These are phyloP conservation scores for Backusella westeae DNA, from an alignment of 192 early-diverging fungal genomes.

Conservation along the genomic window DNA sequence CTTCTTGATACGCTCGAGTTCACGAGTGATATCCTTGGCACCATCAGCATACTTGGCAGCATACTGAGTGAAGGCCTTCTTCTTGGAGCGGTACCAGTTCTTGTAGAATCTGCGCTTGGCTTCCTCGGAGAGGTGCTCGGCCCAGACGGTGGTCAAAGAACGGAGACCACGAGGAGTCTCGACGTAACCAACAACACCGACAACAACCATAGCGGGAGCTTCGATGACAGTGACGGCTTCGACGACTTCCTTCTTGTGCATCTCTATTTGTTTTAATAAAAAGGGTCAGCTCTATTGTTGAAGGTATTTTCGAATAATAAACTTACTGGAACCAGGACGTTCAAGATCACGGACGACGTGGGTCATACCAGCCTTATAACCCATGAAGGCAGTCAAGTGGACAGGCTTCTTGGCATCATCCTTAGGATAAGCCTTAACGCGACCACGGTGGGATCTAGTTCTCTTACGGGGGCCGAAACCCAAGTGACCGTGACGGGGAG, in stretches of 20 bases:
- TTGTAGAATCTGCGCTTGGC: too few species aligned
- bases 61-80: conserved; percentile 99
- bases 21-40: conserved; percentile 84
- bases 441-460: conserved; percentile 90
- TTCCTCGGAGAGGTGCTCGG: too few species aligned
- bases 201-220: conserved; percentile 94
- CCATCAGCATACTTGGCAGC: conserved; percentile 94
- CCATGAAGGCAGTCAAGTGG: conserved; percentile 98
- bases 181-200: conserved; percentile 99
- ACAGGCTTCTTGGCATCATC: conserved; percentile 96
- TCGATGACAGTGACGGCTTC: conserved; percentile 99
- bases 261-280: conserved; percentile 49
- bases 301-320: background rate
- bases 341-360: conserved; percentile 99
- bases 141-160: too few species aligned
- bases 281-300: background rate
- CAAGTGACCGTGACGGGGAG: conserved; percentile 89
- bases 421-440: conserved; percentile 99
- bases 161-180: conserved; percentile 98
- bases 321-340: conserved; percentile 86
- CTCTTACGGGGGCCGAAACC: conserved; percentile 80
- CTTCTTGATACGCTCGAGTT: conserved; percentile 99
- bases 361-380: conserved; percentile 99
- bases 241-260: conserved; percentile 99
- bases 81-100: too few species aligned